These are phyloP conservation scores for Hansenula anomala DNA, from an alignment of 1,139 yeast genomes.

Conservation along the genomic window DNA sequence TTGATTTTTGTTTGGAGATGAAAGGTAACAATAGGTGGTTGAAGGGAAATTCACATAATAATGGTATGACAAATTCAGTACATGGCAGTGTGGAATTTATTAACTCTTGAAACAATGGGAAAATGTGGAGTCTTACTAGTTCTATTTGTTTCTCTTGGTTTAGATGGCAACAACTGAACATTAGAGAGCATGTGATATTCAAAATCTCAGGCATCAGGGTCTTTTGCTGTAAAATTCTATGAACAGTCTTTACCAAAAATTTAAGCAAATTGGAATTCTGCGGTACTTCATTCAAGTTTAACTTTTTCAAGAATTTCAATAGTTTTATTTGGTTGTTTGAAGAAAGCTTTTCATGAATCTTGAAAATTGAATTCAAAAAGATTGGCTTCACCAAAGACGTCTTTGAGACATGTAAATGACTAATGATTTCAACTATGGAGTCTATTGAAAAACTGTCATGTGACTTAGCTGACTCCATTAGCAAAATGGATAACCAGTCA, in stretches of 20 bases:
- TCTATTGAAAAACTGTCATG: slow-evolving; percentile 18
- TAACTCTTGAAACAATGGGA: slow-evolving; percentile 46
- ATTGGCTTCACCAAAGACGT: slow-evolving; percentile 38
- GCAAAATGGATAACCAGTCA: slow-evolving; percentile 21
- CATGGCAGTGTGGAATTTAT: slow-evolving; percentile 45
- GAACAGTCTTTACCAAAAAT: slow-evolving; percentile 19
- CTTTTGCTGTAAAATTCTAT: slow-evolving; percentile 23
- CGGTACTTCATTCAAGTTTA: slow-evolving; percentile 11
- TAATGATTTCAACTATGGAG: slow-evolving; percentile 35
- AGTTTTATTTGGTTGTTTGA: slow-evolving; percentile 33
- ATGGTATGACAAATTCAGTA: slow-evolving; percentile 58
- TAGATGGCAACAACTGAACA: slow-evolving; percentile 56
- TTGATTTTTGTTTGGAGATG: slow-evolving; percentile 33
- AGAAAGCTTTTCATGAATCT: slow-evolving; percentile 31
- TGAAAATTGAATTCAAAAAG: slow-evolving; percentile 40
- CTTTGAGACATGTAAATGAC: slow-evolving; percentile 38
- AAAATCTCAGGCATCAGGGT: slow-evolving; percentile 37
- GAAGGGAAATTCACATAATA: slow-evolving; percentile 55
- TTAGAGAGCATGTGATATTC: slow-evolving; percentile 38
- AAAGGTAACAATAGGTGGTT: slow-evolving; percentile 40
- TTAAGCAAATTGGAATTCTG: slow-evolving; percentile 23
- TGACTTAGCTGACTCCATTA: slow-evolving; percentile 15
- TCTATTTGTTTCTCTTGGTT: slow-evolving; percentile 49
- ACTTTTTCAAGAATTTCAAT: slow-evolving; percentile 35
- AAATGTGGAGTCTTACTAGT: slow-evolving; percentile 47